These are phyloP conservation scores for Clitopilus hobsonii DNA, from an alignment of 768 basidiomycete species.

Conservation along the genomic window DNA sequence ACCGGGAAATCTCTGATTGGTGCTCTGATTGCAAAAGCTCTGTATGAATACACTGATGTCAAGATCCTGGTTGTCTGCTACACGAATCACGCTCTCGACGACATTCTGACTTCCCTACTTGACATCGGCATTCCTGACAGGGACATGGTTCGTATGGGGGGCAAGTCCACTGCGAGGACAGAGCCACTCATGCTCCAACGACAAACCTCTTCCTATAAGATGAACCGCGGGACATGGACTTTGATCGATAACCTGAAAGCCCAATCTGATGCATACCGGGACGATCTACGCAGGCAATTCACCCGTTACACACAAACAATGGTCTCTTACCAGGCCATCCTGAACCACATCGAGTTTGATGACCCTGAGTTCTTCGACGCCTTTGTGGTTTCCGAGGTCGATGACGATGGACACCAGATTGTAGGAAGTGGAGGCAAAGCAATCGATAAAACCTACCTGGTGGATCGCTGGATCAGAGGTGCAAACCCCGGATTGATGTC, in stretches of 20 bases:
- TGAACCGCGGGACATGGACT: constrained; percentile 30
- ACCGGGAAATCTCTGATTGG: constrained; percentile 77
- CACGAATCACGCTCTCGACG: constrained; percentile 73
- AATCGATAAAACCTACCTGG: constrained; percentile 33
- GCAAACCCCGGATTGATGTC: constrained; percentile 38
- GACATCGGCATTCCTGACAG: constrained; percentile 48
- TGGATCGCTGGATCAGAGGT: constrained; percentile 44
- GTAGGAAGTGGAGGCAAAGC: constrained; percentile 36
- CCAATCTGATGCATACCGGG: constrained; percentile 7
- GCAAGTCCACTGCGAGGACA: constrained; percentile 48
- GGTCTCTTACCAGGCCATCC: constrained; percentile 23
- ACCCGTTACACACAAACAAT: constrained; percentile 5
- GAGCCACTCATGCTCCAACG: constrained; percentile 39
- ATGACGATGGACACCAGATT: constrained; percentile 37
- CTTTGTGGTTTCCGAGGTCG: constrained; percentile 31
- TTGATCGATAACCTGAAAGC: constrained; percentile 35
- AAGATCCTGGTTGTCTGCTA: constrained; percentile 68
- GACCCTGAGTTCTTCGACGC: constrained; percentile 40
- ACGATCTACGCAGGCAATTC: constrained; percentile 24
- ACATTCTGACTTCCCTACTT: constrained; percentile 60
- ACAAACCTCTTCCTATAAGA: constrained; percentile 22
- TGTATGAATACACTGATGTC: constrained; percentile 41
- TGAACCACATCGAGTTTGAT: constrained; percentile 49
- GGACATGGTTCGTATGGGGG: constrained; percentile 53
- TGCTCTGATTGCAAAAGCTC: constrained; percentile 55